Percentiles rank a stretch among this genome's conserved stretches.
Conservation (phyloP, 768 basidiomycete species). For the Paxillus involutus region DNA sequence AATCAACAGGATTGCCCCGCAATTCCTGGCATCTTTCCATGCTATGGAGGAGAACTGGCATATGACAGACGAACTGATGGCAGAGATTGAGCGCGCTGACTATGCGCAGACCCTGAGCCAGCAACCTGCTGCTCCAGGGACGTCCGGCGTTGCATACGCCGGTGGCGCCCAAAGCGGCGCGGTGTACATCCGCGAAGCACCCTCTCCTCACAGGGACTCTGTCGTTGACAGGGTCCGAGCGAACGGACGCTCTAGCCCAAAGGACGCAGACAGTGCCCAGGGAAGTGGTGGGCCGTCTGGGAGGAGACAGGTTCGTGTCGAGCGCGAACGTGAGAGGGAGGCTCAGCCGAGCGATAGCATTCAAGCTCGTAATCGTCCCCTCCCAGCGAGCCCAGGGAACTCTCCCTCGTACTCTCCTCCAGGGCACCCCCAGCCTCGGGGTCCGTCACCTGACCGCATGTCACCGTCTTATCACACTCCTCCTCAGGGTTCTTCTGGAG, state of each 20-base stretch:
- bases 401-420: slow-evolving; percentile 44
- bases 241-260: slow-evolving; percentile 55
- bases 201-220: slow-evolving; percentile 50
- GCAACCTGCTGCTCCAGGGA: slow-evolving; percentile 35
- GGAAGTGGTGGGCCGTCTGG: slow-evolving; percentile 11
- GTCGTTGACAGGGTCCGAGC: slow-evolving; percentile 55
- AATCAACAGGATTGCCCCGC: slow-evolving; percentile 53
- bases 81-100: slow-evolving; percentile 73
- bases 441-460: slow-evolving; percentile 52
- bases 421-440: slow-evolving; percentile 36
- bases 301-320: slow-evolving; percentile 22
- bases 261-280: slow-evolving; percentile 45
- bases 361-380: slow-evolving; percentile 25
- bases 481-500: slow-evolving; percentile 46
- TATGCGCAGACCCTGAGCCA: slow-evolving; percentile 55
- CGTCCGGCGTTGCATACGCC: slow-evolving; percentile 46
- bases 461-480: slow-evolving; percentile 52
- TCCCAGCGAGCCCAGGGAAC: slow-evolving; percentile 36
- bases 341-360: slow-evolving; percentile 30
- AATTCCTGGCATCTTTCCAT: slow-evolving; percentile 57
- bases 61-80: slow-evolving; percentile 68
- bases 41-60: slow-evolving; percentile 59
- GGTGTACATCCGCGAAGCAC: slow-evolving; percentile 32
- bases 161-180: slow-evolving; percentile 44
- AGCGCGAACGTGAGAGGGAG: slow-evolving; percentile 46